A percentile compares a stretch with the other conserved stretches of the same genome.
Evolutionary conservation across 2,329 filamentous ascomycete species (phyloP).

Genomic region (Talaromyces albobiverticillius): DNA sequence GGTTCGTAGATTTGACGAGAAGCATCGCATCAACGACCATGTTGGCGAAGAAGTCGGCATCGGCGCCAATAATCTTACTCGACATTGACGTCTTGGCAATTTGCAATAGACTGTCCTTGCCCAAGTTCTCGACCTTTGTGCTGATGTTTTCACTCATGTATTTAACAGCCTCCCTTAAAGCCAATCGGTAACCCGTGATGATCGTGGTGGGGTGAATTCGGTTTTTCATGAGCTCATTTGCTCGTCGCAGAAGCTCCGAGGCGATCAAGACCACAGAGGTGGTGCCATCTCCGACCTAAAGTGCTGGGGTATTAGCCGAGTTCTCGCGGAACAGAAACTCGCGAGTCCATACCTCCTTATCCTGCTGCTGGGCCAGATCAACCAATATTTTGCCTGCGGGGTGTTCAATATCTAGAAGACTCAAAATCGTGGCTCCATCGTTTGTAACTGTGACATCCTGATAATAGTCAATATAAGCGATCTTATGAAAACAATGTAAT

Average conservation of each 20-base stretch:
- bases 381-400: conserved; percentile 98
- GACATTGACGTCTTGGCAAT: conserved; percentile 99
- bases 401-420: conserved; percentile 93
- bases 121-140: conserved; percentile 89
- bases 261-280: conserved; percentile 98
- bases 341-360: conserved; percentile 68
- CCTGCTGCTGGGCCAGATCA: conserved; percentile 95
- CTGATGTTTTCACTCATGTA: conserved; percentile 99
- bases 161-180: conserved; percentile 91
- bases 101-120: conserved; percentile 83
- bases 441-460: conserved; percentile 98
- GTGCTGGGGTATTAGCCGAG: conserved; percentile 10
- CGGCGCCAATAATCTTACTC: conserved; percentile 94
- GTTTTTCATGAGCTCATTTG: conserved; percentile 99
- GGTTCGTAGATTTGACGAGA: conserved; percentile 90
- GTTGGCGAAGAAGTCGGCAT: conserved; percentile 94
- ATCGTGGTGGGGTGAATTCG: conserved; percentile 99
- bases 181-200: conserved; percentile 95
- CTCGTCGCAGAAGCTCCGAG: conserved; percentile 86
- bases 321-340: conserved; percentile 6
- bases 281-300: conserved; percentile 84
- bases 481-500: conserved; percentile 20
- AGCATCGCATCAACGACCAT: conserved; percentile 97
- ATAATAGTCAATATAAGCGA: conserved; percentile 20
- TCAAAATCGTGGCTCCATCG: conserved; percentile 95